Evolutionary conservation across 1,284 basidiomycete species (phyloP).

Genomic region (Retiboletus flavoniger): DNA sequence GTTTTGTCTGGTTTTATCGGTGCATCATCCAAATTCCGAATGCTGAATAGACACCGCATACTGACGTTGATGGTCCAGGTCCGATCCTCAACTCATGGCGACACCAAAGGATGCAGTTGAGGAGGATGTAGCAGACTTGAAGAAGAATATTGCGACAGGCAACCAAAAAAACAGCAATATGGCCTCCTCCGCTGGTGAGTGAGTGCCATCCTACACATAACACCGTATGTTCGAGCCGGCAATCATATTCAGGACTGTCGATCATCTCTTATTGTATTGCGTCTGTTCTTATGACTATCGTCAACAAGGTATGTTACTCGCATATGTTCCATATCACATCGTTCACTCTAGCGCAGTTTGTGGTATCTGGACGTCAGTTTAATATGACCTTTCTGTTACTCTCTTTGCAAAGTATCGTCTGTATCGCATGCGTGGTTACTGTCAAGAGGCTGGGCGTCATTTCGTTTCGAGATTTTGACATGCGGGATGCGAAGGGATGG

Average conservation of each 20-base stretch:
- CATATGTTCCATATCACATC: background rate
- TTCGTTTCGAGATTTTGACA: constrained; percentile 84
- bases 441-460: constrained; percentile 86
- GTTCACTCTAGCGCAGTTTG: constrained; percentile 57
- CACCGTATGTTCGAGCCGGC: background rate
- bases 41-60: background rate
- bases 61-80: background rate
- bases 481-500: constrained; percentile 88
- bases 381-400: constrained; percentile 97
- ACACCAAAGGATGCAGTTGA: constrained; percentile 14
- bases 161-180: constrained; percentile 20
- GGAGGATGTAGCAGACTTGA: constrained; percentile 33
- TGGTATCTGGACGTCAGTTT: constrained; percentile 92
- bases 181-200: constrained; percentile 30
- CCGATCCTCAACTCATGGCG: constrained; percentile 14
- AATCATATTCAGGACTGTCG: constrained; percentile 59
- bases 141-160: constrained; percentile 29
- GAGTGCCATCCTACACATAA: background rate
- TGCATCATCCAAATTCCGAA: background rate
- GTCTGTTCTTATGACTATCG: constrained; percentile 96
- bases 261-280: constrained; percentile 91
- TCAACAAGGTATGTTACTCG: constrained; percentile 81
- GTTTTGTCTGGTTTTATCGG: constrained; percentile 2
- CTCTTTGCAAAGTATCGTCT: constrained; percentile 88
- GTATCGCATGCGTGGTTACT: constrained; percentile 70